phyloP scores from a whole-genome alignment of 257 asterid genomes.

The Solanum appendiculatum region DNA sequence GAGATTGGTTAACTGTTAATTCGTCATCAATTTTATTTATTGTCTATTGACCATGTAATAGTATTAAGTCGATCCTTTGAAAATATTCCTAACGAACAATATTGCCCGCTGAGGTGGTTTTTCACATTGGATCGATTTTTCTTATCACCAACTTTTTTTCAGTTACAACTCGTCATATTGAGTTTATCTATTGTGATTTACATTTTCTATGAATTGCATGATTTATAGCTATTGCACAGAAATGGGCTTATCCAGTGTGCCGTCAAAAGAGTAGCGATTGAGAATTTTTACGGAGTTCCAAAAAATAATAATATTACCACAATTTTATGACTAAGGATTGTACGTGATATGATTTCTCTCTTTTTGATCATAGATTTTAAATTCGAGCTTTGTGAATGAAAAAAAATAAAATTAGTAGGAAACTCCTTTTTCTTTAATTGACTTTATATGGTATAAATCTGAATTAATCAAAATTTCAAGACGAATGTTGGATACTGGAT shows the following conservation, averaged over 20 bases:
- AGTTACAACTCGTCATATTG: rapidly evolving
- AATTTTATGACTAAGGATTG: too few species aligned
- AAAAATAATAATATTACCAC: too few species aligned
- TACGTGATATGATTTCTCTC: neutral
- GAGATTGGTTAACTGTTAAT: neutral
- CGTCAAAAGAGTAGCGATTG: too few species aligned
- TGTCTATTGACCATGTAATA: neutral
- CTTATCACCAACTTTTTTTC: too few species aligned
- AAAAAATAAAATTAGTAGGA: too few species aligned
- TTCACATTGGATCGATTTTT: too few species aligned
- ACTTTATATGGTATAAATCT: neutral
- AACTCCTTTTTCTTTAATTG: neutral
- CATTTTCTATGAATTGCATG: rapidly evolving
- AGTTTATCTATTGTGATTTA: too few species aligned
- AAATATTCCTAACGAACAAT: neutral
- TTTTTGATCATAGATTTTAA: too few species aligned
- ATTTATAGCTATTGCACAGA: too few species aligned
- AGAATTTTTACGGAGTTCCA: too few species aligned
- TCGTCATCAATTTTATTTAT: neutral
- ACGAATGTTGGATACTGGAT: neutral
- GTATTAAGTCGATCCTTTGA: neutral
- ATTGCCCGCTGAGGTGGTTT: neutral
- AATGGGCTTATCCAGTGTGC: too few species aligned
- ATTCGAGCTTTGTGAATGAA: neutral
- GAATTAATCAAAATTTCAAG: neutral